Conservation (phyloP, 768 basidiomycete genomes). For the Chalciporus chontae region DNA sequence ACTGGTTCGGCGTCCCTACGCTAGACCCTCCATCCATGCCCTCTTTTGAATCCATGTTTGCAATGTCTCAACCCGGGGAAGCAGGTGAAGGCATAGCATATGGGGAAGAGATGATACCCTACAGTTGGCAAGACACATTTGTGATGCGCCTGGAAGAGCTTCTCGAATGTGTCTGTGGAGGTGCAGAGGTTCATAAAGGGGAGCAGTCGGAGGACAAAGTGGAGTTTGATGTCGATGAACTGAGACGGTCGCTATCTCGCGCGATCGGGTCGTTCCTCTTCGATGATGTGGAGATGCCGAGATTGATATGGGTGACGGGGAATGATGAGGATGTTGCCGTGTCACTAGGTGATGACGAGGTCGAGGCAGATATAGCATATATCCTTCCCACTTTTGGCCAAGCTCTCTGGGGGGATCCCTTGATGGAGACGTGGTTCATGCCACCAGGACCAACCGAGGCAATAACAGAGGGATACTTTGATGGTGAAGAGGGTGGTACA, state of each 20-base stretch:
- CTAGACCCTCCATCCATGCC: conserved; percentile 31
- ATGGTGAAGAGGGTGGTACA: conserved; percentile 41
- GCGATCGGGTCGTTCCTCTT: conserved; percentile 76
- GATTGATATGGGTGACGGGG: conserved; percentile 61
- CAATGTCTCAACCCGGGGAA: conserved; percentile 1
- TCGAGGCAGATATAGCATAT: conserved; percentile 29
- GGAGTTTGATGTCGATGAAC: conserved; percentile 32
- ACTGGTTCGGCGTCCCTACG: conserved; percentile 62
- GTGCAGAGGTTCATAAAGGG: conserved; percentile 3
- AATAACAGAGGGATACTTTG: conserved; percentile 58
- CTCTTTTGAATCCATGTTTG: conserved; percentile 11
- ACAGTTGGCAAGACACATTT: conserved; percentile 78
- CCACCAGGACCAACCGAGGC: conserved; percentile 44
- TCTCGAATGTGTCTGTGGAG: conserved; percentile 41
- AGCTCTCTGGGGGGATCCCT: conserved; percentile 74
- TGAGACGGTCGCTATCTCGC: conserved; percentile 53
- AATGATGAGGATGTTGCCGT: conserved; percentile 58
- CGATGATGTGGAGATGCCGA: conserved; percentile 72
- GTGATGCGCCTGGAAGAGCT: conserved; percentile 54
- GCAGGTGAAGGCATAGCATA: conserved; percentile 1
- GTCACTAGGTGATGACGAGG: conserved; percentile 17
- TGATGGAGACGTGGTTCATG: conserved; percentile 65
- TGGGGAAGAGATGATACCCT: conserved; percentile 32
- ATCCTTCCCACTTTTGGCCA: conserved; percentile 43
- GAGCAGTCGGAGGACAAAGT: conserved; percentile 7